Evolutionary conservation across 306 rosid species (phyloP).

Genomic region (Trichosanthes cucumerina): DNA sequence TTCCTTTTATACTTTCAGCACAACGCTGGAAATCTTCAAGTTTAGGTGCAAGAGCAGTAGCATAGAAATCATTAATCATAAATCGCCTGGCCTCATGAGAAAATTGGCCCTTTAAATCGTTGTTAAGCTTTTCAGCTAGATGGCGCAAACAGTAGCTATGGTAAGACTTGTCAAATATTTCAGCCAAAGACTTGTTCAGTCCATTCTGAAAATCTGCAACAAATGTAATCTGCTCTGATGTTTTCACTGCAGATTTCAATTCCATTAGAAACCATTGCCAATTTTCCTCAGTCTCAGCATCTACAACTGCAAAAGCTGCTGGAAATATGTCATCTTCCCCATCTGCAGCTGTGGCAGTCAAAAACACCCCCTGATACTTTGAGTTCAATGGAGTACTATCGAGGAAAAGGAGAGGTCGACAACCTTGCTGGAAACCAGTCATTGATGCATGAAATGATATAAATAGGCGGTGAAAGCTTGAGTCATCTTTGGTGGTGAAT

Average conservation of each 20-base stretch:
- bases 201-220: slow-evolving; percentile 78
- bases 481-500: slow-evolving; percentile 84
- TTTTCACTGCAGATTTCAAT: slow-evolving; percentile 48
- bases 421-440: slow-evolving; percentile 73
- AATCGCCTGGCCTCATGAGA: slow-evolving; percentile 97
- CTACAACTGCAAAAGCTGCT: slow-evolving; percentile 84
- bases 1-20: slow-evolving; percentile 64
- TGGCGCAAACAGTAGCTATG: slow-evolving; percentile 80
- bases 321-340: slow-evolving; percentile 84
- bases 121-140: slow-evolving; percentile 81
- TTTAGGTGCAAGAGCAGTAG: slow-evolving; percentile 77
- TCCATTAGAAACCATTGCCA: slow-evolving; percentile 88
- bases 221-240: slow-evolving; percentile 60
- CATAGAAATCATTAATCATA: slow-evolving; percentile 74
- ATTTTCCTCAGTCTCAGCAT: slow-evolving; percentile 72
- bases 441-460: slow-evolving; percentile 76
- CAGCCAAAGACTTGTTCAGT: slow-evolving; percentile 47
- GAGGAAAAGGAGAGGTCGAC: slow-evolving; percentile 89
- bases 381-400: slow-evolving; percentile 75
- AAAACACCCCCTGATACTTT: slow-evolving; percentile 75
- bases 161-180: slow-evolving; percentile 59
- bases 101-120: slow-evolving; percentile 87
- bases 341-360: slow-evolving; percentile 77
- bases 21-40: slow-evolving; percentile 55
- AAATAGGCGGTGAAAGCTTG: slow-evolving; percentile 87